Percentiles rank a stretch among this genome's conserved stretches.
Evolutionary conservation across 179 eudicot genomes (phyloP).

Genomic region (Actinidia arguta): DNA sequence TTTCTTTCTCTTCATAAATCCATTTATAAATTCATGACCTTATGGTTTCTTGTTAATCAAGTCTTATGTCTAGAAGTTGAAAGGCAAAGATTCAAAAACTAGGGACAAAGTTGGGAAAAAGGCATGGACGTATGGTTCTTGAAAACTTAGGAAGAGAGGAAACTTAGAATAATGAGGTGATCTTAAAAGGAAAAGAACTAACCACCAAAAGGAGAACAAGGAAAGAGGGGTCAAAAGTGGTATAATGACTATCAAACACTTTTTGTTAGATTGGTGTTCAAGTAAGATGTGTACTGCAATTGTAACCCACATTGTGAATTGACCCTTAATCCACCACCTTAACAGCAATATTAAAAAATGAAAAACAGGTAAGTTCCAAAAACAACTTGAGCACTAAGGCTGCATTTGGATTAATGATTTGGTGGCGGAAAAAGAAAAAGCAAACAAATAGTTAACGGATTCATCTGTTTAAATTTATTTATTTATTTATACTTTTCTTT

Average conservation of each 20-base stretch:
- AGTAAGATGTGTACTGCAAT: neutral
- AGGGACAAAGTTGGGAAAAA: slow-evolving; percentile 13
- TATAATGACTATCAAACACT: slow-evolving; percentile 16
- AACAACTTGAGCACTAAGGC: neutral
- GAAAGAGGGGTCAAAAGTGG: slow-evolving; percentile 24
- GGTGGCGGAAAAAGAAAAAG: too few relatives aligned
- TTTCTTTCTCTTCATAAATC: neutral
- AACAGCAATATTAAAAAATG: neutral
- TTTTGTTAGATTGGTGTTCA: neutral
- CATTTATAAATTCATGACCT: neutral
- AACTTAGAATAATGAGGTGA: neutral
- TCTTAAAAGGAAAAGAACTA: slow-evolving; percentile 12
- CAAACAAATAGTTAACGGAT: too few relatives aligned
- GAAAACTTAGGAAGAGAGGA: slow-evolving; percentile 15
- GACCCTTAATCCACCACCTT: neutral
- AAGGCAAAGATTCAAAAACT: slow-evolving; percentile 7
- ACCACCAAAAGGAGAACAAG: neutral
- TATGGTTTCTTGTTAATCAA: slow-evolving; percentile 26
- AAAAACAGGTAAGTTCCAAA: neutral
- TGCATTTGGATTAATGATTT: too few relatives aligned
- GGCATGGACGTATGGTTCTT: neutral
- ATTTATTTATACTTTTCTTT: too few relatives aligned
- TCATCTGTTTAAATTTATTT: too few relatives aligned
- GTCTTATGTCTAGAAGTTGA: neutral
- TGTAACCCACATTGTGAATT: neutral